Base-by-base conservation (phyloP, 495 filamentous ascomycete species). In the Neurospora sp. region DNA sequence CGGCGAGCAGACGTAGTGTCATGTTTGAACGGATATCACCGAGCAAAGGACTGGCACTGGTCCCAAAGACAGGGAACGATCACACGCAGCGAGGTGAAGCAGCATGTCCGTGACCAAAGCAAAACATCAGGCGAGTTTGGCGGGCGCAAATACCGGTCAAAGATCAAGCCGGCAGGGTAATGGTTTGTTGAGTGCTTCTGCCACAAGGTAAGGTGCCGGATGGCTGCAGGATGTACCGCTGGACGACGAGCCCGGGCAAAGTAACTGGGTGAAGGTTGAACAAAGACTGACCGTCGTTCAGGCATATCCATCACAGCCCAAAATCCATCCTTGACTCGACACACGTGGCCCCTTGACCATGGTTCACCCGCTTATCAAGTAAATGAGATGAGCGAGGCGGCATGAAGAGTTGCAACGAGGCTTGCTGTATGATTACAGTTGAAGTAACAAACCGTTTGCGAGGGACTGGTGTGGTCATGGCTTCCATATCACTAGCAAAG, bases 141-240 rank as follows among this genome's bases (percentile, higher is more conserved):
- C 79, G 83, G 54, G 76, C 82, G 83, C 83, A 86, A 85, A 84
- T 84, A 82, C 77, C 80, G 73, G 72, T 77, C 75, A 70, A 76
- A 74, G 72, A 75, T 77, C 76, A 77, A 73, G 54, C 82, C 81
- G 81, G 82, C 83, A 84, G 79, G 84, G 84, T 81, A 78, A 72
- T 76, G 79, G 81, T 78, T 82, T 86, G 84, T 82, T 85, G 72
- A 78, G 74, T 74, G 75, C 76, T 82, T 83, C 83, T 83, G 82
- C 82, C 81, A 83, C 79, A 83, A 79, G 79, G 78, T 76, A 81
- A 80, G 75, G 78, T 75, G 72, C 75, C 84, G 84, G 84, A 78
- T 83, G 79, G 83, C 84, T 88, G 85, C 85, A 87, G 82, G 80
- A 84, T 79, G 81, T 86, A 84, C 81, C 82, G 79, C 82, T 76